Evolutionary conservation across 495 filamentous ascomycete species (phyloP), one percentile per base, ranked within the genome.

Genomic region (Hypoxylon fuscum): DNA sequence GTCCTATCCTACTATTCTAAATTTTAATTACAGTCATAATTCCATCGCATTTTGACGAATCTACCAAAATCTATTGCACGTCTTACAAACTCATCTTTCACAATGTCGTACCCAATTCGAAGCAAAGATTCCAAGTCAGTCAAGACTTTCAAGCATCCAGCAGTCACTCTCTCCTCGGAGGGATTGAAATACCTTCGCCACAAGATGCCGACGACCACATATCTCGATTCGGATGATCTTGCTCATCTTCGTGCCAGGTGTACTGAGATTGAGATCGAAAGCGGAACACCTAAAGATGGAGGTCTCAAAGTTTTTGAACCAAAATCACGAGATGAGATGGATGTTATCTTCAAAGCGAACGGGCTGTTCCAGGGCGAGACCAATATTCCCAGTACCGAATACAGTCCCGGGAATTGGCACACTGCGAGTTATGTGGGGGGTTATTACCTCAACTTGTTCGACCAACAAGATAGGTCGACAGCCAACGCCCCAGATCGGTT

Each of bases 381-480:
- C 42, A 44, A 23, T 12, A 47, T 31, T 32, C 27, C 17, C 44
- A 31, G 23, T 31, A 7, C 1, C 20, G 44, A 47, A 31, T 32
- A 31, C 44, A 31, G 25, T 31, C 44, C 27, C 25, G 44, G 44
- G 5, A 47, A 47, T 20, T 47, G 23, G 23, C 44, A 47, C 7
- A 34, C n/a, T 17, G 44, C 44, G 44, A 9, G 23, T 44, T 44
- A 4, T 6, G 4, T 44, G 12, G 42, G 42, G 21, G 2, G n/a
- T 44, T 44, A 25, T 25, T 44, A 44, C 3, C 42, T 44, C 42
- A 14, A 12, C 22, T 44, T 44, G 12, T 44, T 25, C 42, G 22
- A 25, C 42, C 42, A 25, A 44, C 42, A 44, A 17, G 42, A n/a
- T 21, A 44, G n/a, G 11, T 44, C 42, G 42, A 44, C 42, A 44